These are phyloP conservation scores for Amaranthus hypochondriacus DNA, from an alignment of 148 eudicot species.

Conservation along the genomic window DNA sequence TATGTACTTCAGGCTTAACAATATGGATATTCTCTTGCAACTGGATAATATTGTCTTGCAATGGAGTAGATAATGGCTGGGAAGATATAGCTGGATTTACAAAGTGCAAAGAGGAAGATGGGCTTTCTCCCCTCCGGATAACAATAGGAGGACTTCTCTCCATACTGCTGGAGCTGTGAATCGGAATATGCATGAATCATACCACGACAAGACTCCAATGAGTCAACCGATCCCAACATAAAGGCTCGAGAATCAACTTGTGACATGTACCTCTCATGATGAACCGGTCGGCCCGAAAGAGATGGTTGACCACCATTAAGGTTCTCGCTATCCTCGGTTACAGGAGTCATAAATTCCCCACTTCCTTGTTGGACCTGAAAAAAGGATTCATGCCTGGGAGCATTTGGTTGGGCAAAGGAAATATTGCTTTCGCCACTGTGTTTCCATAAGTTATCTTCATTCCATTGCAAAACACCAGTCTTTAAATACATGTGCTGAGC, in stretches of 20 bases:
- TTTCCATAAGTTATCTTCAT: slow-evolving; percentile 31
- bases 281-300: slow-evolving; percentile 30
- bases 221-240: slow-evolving; percentile 39
- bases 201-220: slow-evolving; percentile 44
- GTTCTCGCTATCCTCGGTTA: slow-evolving; percentile 25
- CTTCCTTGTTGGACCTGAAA: slow-evolving; percentile 26
- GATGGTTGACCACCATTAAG: slow-evolving; percentile 28
- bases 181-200: slow-evolving; percentile 79
- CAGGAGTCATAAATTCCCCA: slow-evolving; percentile 27
- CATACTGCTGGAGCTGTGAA: slow-evolving; percentile 60
- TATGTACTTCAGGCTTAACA: slow-evolving; percentile 31
- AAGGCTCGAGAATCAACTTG: slow-evolving; percentile 37
- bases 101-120: slow-evolving; percentile 42
- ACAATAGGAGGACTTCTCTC: slow-evolving; percentile 42
- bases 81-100: slow-evolving; percentile 31
- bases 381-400: slow-evolving; percentile 22
- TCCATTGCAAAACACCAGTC: slow-evolving; percentile 27
- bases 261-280: slow-evolving; percentile 45
- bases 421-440: slow-evolving; percentile 43
- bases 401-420: slow-evolving; percentile 32
- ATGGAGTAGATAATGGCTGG: slow-evolving; percentile 21
- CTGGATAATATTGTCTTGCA: slow-evolving; percentile 34
- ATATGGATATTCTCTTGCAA: slow-evolving; percentile 29
- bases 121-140: slow-evolving; percentile 50
- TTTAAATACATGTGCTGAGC: slow-evolving; percentile 35